phyloP scores from a whole-genome alignment of 129 eudicot species.

The Flaveria bidentis region DNA sequence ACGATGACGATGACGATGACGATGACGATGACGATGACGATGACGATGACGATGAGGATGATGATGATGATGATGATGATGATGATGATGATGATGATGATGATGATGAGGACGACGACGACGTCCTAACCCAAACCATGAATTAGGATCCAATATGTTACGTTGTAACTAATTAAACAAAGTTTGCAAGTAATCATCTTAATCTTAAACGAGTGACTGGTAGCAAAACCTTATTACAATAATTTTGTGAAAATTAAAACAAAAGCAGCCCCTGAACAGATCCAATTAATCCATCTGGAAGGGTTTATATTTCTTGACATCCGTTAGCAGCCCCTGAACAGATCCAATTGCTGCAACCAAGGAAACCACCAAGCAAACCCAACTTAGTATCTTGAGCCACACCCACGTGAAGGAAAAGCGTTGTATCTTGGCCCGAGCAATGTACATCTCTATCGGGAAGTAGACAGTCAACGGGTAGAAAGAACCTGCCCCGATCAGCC shows the following conservation, averaged over 20 bases:
- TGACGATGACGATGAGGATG: too few species aligned
- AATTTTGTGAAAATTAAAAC: background rate
- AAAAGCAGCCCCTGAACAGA: too few species aligned
- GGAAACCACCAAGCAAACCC: slow-evolving; percentile 65
- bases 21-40: too few species aligned
- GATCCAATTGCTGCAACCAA: slow-evolving; percentile 82
- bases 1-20: too few species aligned
- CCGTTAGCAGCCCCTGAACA: slow-evolving; percentile 52
- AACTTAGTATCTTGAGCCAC: slow-evolving; percentile 68
- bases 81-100: too few species aligned
- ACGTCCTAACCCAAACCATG: too few species aligned
- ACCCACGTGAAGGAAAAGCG: slow-evolving; percentile 63
- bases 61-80: too few species aligned
- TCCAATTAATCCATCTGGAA: slow-evolving; percentile 47
- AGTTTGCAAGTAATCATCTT: too few species aligned
- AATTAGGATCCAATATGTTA: too few species aligned
- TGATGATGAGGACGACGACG: too few species aligned
- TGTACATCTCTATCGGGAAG: slow-evolving; percentile 86
- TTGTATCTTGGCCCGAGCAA: slow-evolving; percentile 62
- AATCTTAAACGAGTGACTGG: background rate
- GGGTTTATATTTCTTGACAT: slow-evolving; percentile 63
- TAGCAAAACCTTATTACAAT: slow-evolving; percentile 20
- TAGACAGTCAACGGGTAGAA: slow-evolving; percentile 84
- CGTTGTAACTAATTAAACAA: too few species aligned
- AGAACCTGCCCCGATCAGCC: slow-evolving; percentile 73